phyloP scores from a whole-genome alignment of 176 grass and related monocot species.

The Rhynchospora tenuis region DNA sequence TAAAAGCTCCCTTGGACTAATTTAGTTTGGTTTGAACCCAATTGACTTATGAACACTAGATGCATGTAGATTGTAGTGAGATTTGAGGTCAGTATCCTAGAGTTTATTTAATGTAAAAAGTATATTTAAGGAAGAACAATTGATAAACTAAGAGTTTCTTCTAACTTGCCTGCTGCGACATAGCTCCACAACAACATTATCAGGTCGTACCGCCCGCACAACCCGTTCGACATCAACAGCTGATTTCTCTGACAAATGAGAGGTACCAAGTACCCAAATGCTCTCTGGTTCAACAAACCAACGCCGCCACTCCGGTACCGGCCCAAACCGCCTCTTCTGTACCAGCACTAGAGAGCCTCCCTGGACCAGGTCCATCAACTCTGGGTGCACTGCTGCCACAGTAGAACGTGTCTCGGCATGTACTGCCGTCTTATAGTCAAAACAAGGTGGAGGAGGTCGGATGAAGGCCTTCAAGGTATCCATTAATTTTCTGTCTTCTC shows the following conservation, averaged over 20 bases:
- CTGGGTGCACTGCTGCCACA: conserved; percentile 34
- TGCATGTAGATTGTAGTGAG: neutral
- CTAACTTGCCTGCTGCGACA: conserved; percentile 82
- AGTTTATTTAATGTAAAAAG: neutral
- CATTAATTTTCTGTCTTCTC: neutral
- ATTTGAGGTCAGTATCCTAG: neutral
- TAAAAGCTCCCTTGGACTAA: too few relatives aligned
- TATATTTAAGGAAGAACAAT: neutral
- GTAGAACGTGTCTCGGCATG: conserved; percentile 54
- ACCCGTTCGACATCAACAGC: conserved; percentile 59
- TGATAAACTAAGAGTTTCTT: neutral
- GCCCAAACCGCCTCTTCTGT: conserved; percentile 65
- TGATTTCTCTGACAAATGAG: conserved; percentile 70
- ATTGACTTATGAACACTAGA: too few relatives aligned
- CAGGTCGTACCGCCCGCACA: conserved; percentile 50
- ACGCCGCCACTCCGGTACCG: conserved; percentile 70
- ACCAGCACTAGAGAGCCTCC: conserved; percentile 71
- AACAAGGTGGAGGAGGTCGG: conserved; percentile 62
- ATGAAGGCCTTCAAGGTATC: conserved; percentile 35
- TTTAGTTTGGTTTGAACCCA: too few relatives aligned
- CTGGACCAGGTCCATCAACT: conserved; percentile 61
- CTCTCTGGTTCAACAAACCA: conserved; percentile 74
- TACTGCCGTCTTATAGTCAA: conserved; percentile 64
- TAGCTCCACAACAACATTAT: conserved; percentile 94
- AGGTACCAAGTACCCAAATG: conserved; percentile 81